Conservation (phyloP, 1,284 basidiomycete species). For the Moesziomyces parantarcticus region DNA sequence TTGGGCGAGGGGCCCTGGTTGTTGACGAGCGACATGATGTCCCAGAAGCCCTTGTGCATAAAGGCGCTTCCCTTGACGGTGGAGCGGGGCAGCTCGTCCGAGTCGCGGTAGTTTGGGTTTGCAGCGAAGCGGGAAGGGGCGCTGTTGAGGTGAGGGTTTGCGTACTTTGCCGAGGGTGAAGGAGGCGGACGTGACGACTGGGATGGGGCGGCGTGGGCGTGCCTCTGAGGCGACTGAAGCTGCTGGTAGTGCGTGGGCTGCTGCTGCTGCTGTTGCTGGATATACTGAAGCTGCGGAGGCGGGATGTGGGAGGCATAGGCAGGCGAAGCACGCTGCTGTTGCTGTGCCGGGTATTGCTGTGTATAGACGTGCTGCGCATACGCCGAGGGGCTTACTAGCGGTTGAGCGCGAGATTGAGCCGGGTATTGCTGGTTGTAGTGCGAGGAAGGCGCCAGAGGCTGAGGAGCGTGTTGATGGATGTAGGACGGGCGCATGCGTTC, state of each 20-base stretch:
- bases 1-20: conserved; percentile 28
- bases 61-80: conserved; percentile 55
- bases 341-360: conserved; percentile 26
- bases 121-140: conserved; percentile 42
- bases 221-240: conserved; percentile 20
- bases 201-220: conserved; percentile 5
- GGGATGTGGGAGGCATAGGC: conserved; percentile 4
- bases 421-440: conserved; percentile 32
- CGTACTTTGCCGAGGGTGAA: conserved; percentile 39
- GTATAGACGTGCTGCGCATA: conserved; percentile 16
- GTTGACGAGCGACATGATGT: conserved; percentile 62
- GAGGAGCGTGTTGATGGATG: conserved; percentile 48
- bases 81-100: conserved; percentile 31
- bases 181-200: conserved; percentile 29
- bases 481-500: conserved; percentile 60
- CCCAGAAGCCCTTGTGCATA: conserved; percentile 65
- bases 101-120: conserved; percentile 23
- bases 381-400: conserved; percentile 27
- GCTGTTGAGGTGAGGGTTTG: conserved; percentile 37
- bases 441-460: conserved; percentile 20
- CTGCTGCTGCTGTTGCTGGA: conserved; percentile 26
- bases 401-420: conserved; percentile 11
- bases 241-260: conserved; percentile 11
- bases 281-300: conserved; percentile 24
- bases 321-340: conserved; percentile 22